Evolutionary conservation across 352 stramenopile genomes (phyloP).

Genomic region (Phytophthora rubi): DNA sequence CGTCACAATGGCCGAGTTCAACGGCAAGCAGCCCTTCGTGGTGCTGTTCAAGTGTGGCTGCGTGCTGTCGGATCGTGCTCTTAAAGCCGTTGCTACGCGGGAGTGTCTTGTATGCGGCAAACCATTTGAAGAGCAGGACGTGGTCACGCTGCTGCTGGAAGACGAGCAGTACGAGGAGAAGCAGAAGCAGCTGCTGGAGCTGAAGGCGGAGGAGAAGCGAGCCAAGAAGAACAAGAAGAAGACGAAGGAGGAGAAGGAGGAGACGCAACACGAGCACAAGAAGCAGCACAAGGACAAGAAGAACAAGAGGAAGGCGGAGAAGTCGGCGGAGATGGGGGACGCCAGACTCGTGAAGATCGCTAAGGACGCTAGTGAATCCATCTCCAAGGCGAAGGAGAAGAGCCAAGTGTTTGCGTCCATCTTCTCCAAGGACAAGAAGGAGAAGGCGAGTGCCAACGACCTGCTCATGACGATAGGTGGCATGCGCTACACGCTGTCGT

Average conservation of each 20-base stretch:
- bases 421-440: conserved; percentile 72
- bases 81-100: conserved; percentile 81
- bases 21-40: conserved; percentile 88
- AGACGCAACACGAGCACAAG: conserved; percentile 41
- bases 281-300: conserved; percentile 35
- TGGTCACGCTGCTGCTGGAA: conserved; percentile 64
- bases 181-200: conserved; percentile 52
- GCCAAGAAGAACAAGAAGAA: conserved; percentile 68
- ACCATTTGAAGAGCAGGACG: conserved; percentile 53
- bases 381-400: conserved; percentile 73
- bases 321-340: conserved; percentile 26
- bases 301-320: conserved; percentile 48
- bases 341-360: conserved; percentile 51
- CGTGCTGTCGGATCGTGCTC: conserved; percentile 87
- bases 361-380: conserved; percentile 59
- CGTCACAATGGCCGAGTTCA: conserved; percentile 89
- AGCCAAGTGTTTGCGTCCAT: conserved; percentile 85
- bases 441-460: conserved; percentile 80
- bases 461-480: conserved; percentile 86
- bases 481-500: conserved; percentile 86
- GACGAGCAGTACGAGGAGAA: conserved; percentile 65
- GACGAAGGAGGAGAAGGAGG: conserved; percentile 36
- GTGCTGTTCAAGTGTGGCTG: conserved; percentile 84
- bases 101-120: conserved; percentile 79
- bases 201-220: conserved; percentile 57